Base-by-base conservation (phyloP, 2,329 filamentous ascomycete genomes). In the Didymella segeticola region DNA sequence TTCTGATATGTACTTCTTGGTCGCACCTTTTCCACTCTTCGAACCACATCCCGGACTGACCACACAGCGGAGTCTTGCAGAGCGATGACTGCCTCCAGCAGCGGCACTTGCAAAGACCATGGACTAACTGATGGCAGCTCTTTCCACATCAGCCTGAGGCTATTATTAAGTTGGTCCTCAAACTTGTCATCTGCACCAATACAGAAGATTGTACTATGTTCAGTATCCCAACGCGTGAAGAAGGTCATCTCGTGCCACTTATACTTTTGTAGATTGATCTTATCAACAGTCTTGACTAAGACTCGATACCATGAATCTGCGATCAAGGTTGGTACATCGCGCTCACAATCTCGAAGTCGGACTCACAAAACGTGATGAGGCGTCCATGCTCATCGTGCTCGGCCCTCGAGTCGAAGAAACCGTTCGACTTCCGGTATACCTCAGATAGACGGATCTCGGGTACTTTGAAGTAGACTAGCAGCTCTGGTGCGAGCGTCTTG, bases 241-340 rank as follows among this genome's bases (percentile, higher is more conserved):
- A 64, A 61, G 11, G 60, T 64, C 58, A 64, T 58, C 45, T 64
- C 58, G 20, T 60, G 48, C 60, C 60, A 64, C 0, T 27, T 49
- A 27, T 64, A 64, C 14, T 33, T 51, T 5, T 45, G 34, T 6
- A 20, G 26, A 7, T n/a, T 4, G 10, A 33, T 15, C 4, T 11
- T 12, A 19, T 10, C 12, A 4, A 45, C 33, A 10, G 29, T 30
- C 20, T 65, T 65, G 31, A 61, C 33, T 11, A 61, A 12, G 23
- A 62, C 12, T n/a, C 59, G 59, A 15, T 58, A 60, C 58, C 57
- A 59, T 11, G 52, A 53, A 23, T 56, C 59, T 62, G 27, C 8
- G 9, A 27, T 38, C 14, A 2, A 11, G 15, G 4, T 37, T 11
- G 22, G 29, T 29, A 11, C 27, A 17, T 20, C n/a, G 15, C 33